A percentile compares a stretch with the other conserved stretches of the same genome.
Evolutionary conservation across 805 yeast genomes (phyloP).

Genomic region (Yarrowia yakushimensis): DNA sequence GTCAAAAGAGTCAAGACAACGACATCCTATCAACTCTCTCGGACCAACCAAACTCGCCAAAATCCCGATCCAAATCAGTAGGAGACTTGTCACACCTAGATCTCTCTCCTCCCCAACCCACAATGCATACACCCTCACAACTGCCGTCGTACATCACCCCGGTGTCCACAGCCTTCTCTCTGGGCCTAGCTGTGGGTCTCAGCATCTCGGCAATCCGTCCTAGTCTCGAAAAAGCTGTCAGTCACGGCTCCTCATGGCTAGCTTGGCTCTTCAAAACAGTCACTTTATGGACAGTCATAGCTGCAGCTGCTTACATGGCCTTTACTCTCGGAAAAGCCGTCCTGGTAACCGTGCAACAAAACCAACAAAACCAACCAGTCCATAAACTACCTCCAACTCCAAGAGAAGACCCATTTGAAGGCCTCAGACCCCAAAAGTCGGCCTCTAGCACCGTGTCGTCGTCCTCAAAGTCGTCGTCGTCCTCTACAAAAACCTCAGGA

Average conservation of each 20-base stretch:
- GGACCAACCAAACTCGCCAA: not conserved
- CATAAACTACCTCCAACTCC: not conserved
- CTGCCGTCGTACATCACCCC: not conserved
- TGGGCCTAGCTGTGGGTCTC: constrained; percentile 4
- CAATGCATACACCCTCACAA: not conserved
- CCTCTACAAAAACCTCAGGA: not conserved
- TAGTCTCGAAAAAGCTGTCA: constrained; percentile 2
- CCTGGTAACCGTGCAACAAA: not conserved
- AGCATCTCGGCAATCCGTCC: not conserved
- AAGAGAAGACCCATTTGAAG: constrained; percentile 1
- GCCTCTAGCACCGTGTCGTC: not conserved
- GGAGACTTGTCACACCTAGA: not conserved
- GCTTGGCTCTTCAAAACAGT: constrained; percentile 1
- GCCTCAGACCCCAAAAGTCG: not conserved
- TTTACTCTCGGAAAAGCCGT: constrained; percentile 1
- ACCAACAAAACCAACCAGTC: not conserved
- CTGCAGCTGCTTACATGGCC: not conserved
- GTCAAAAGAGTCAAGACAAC: not conserved
- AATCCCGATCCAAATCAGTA: not conserved
- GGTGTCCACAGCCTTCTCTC: not conserved
- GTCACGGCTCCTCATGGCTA: constrained; percentile 9
- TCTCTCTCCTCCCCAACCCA: not conserved
- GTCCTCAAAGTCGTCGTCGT: not conserved
- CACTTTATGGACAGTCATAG: not conserved
- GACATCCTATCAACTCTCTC: no score